A percentile compares a stretch with the other conserved stretches of the same genome.
Conservation (phyloP, 768 basidiomycete species). For the Boletus sensibilis region DNA sequence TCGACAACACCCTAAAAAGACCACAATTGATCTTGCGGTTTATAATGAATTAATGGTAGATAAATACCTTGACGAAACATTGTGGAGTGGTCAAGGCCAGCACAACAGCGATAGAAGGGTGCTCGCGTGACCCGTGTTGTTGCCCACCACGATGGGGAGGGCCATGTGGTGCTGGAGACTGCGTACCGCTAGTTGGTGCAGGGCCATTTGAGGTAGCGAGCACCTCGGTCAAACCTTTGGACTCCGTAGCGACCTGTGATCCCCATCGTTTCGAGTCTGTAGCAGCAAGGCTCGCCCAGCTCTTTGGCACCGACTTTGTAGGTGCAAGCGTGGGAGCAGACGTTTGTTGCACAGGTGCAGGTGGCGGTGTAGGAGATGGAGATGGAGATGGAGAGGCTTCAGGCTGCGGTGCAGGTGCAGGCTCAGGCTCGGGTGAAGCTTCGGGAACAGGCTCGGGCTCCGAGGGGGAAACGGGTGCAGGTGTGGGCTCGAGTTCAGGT, state of each 20-base stretch:
- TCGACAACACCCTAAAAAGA: conserved; percentile 67
- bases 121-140: conserved; percentile 41
- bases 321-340: conserved; percentile 35
- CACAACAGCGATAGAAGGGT: conserved; percentile 54
- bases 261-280: conserved; percentile 84
- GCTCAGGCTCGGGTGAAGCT: conserved; percentile 27
- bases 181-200: conserved; percentile 42
- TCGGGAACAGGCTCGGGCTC: conserved; percentile 29
- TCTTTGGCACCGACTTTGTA: conserved; percentile 58
- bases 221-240: conserved; percentile 72
- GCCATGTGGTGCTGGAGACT: conserved; percentile 32
- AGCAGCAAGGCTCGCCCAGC: conserved; percentile 93
- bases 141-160: conserved; percentile 34
- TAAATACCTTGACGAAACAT: conserved; percentile 87
- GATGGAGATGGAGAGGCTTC: conserved; percentile 8
- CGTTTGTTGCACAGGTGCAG: conserved; percentile 28
- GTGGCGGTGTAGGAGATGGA: conserved; percentile 31
- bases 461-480: conserved; percentile 25
- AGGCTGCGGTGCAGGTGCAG: conserved; percentile 21
- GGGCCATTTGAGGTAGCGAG: conserved; percentile 39
- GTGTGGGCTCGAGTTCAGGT: conserved; percentile 30
- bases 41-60: neutral
- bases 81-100: conserved; percentile 64
- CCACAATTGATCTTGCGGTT: neutral
- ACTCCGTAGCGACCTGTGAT: conserved; percentile 71